Conservation (phyloP, 2,329 filamentous ascomycete genomes). For the Geosmithia putterillii region DNA sequence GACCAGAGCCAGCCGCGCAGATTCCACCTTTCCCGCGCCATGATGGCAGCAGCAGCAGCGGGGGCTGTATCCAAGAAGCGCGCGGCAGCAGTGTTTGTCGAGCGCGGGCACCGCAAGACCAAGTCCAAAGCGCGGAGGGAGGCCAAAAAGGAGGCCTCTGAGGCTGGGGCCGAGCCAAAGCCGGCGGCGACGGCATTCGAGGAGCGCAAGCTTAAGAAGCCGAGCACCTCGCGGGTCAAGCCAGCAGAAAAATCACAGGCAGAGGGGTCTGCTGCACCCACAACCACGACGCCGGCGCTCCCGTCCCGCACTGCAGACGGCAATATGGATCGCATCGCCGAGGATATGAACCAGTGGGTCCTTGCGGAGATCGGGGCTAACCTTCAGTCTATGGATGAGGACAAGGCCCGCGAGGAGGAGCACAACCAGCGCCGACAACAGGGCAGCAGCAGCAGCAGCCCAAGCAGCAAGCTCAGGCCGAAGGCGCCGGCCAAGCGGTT, state of each 20-base stretch:
- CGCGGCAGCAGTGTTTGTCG: conserved; percentile 41
- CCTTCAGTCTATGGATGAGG: conserved; percentile 32
- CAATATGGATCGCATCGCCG: conserved; percentile 36
- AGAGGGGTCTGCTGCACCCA: conserved; percentile 5
- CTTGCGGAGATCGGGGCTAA: conserved; percentile 45
- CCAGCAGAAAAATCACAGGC: conserved; percentile 10
- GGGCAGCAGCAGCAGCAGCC: not conserved
- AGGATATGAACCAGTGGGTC: conserved; percentile 46
- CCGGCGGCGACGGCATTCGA: not conserved
- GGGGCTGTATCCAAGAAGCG: conserved; percentile 25
- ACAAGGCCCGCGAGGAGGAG: conserved; percentile 15
- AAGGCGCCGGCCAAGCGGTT: conserved; percentile 43
- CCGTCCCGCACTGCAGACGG: conserved; percentile 24
- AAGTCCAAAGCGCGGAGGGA: no score
- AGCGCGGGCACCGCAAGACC: conserved; percentile 31
- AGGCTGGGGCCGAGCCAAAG: no score
- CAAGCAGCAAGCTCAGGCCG: conserved; percentile 35
- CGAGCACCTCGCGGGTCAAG: conserved; percentile 13
- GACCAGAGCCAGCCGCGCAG: conserved; percentile 26
- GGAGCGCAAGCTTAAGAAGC: conserved; percentile 16
- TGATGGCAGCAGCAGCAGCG: conserved; percentile 20
- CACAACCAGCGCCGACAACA: conserved; percentile 3
- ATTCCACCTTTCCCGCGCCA: conserved; percentile 42
- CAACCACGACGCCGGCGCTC: conserved; percentile 16
- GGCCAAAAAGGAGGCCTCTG: no score